Percentiles rank a stretch among this genome's conserved stretches.
These are phyloP conservation scores for Hericium coralloides DNA, from an alignment of 768 basidiomycete genomes.

Conservation along the genomic window DNA sequence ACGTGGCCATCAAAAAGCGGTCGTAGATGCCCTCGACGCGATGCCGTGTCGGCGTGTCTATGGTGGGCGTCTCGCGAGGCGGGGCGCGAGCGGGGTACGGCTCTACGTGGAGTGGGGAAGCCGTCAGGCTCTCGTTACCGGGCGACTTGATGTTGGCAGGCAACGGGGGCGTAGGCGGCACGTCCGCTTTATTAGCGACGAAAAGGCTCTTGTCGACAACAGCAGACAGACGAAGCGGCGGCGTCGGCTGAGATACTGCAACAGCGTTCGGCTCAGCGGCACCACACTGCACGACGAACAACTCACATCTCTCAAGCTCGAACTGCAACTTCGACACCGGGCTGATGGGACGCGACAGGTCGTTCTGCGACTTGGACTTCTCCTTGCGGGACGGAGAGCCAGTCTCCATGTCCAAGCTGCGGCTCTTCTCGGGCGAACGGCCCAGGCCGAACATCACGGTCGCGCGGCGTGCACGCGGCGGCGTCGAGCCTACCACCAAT, in stretches of 20 bases:
- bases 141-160: constrained; percentile 11
- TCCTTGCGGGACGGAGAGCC: constrained; percentile 53
- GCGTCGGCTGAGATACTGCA: constrained; percentile 19
- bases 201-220: constrained; percentile 65
- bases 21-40: constrained; percentile 73
- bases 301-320: constrained; percentile 56
- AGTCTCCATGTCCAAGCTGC: constrained; percentile 20
- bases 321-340: constrained; percentile 56
- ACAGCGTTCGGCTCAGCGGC: background rate
- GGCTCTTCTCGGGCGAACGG: constrained; percentile 40
- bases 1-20: constrained; percentile 73
- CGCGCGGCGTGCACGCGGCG: constrained; percentile 37
- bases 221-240: constrained; percentile 51
- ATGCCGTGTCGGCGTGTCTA: constrained; percentile 50
- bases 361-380: constrained; percentile 58
- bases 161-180: constrained; percentile 30
- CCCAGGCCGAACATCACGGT: constrained; percentile 45
- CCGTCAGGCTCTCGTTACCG: constrained; percentile 43
- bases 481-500: constrained; percentile 20
- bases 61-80: constrained; percentile 21
- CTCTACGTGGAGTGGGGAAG: constrained; percentile 56
- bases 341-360: constrained; percentile 57
- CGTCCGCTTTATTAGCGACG: constrained; percentile 40
- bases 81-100: constrained; percentile 46
- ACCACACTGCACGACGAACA: background rate